Conservation (phyloP, 1,284 basidiomycete genomes). For the Cystobasidium pallidum region DNA sequence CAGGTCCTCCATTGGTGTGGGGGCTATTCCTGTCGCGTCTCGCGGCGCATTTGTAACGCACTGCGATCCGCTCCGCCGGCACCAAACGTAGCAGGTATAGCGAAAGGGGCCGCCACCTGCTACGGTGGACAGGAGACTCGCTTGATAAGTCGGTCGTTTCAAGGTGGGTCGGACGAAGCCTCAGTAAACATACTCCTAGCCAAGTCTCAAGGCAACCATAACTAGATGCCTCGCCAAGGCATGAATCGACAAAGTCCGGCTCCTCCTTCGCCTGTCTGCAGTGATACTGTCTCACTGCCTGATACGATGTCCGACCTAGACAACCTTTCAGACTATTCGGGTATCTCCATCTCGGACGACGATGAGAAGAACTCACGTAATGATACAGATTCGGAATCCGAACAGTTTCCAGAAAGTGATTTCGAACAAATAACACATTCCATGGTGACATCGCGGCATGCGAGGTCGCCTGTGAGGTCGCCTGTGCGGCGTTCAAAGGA, state of each 20-base stretch:
- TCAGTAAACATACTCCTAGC: not conserved
- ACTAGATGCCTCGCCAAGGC: constrained; percentile 10
- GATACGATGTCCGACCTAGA: constrained; percentile 32
- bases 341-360: constrained; percentile 28
- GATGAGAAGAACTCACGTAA: constrained; percentile 1
- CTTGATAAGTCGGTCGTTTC: not conserved
- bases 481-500: not conserved
- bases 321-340: constrained; percentile 28
- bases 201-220: not conserved
- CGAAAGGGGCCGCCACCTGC: not conserved
- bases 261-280: constrained; percentile 25
- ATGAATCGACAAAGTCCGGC: constrained; percentile 3
- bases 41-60: too few species aligned
- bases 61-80: not conserved
- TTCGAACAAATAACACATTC: constrained; percentile 32
- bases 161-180: not conserved
- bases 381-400: constrained; percentile 1
- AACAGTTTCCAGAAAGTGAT: constrained; percentile 13
- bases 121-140: not conserved
- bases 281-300: constrained; percentile 29
- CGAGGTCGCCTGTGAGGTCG: not conserved
- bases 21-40: too few species aligned
- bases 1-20: too few species aligned
- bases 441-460: constrained; percentile 18
- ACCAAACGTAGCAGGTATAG: not conserved